Evolutionary conservation across 805 yeast species (phyloP), one percentile per base, ranked within the genome.

Genomic region (Ogataea thermomethanolica): DNA sequence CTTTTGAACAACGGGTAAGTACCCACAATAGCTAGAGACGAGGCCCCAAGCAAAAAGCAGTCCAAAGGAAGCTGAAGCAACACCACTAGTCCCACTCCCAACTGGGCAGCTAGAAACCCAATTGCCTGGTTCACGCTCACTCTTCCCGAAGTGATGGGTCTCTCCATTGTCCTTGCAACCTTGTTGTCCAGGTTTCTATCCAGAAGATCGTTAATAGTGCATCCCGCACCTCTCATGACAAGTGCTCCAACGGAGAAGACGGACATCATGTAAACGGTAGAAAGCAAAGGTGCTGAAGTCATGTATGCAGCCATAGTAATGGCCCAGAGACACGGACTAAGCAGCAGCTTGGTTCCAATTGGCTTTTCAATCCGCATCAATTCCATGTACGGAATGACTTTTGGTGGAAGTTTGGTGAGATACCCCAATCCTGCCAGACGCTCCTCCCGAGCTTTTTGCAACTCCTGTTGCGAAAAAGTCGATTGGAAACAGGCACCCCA

Each of bases 221-320:
- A 93, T 0, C 99, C 99, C 1, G 96, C 97, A 21, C 98, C 96
- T 61, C 99, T 76, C 95, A 95, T 93, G 12, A 91, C 71, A 28
- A 90, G 55, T 0, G 97, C 76, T 10, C 99, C 99, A 4, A 83
- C 69, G 4, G 91, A 80, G 58, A 89, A 93, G 10, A 89, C 65
- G 0, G 77, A 72, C 25, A 87, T 58, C 55, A 81, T 86, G 55
- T 73, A 74, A 0, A 72, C 44, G 0, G 91, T 81, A 1, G 79
- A 72, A 0, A 75, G 45, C 1, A 88, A 39, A 0, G 96, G 81
- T 0, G 96, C 95, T 2, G 79, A 64, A 2, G 80, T 63, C 50
- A 78, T 69, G 49, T 73, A 83, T 0, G 95, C 91, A 1, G 96
- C 97, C 81, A 90, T 83, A 0, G 91, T 71, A 39, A 93, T 83